Conservation (phyloP, 2,329 filamentous ascomycete species). For the Colletotrichum theobromicola region DNA sequence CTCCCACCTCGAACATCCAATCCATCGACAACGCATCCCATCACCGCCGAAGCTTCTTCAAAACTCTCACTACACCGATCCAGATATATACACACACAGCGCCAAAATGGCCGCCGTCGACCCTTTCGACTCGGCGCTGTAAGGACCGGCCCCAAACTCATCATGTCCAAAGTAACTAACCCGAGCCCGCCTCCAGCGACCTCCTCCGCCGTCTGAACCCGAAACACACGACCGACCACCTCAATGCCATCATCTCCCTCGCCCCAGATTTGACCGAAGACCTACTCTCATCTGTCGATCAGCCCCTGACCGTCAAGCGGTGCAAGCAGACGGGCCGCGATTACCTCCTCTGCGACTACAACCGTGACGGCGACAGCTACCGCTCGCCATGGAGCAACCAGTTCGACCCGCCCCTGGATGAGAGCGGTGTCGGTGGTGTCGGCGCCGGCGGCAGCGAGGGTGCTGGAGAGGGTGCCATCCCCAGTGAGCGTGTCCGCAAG, state of each 20-base stretch:
- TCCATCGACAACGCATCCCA: not conserved
- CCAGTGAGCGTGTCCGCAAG: slow-evolving; percentile 87
- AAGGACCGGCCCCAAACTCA: slow-evolving; percentile 36
- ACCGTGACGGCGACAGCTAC: slow-evolving; percentile 97
- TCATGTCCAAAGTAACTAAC: not conserved
- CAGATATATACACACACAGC: not conserved
- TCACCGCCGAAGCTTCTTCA: not conserved
- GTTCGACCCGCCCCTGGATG: slow-evolving; percentile 88
- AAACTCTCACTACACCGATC: not conserved
- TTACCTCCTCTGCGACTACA: slow-evolving; percentile 99
- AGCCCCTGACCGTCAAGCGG: slow-evolving; percentile 84
- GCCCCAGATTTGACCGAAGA: slow-evolving; percentile 95
- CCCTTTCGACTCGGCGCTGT: slow-evolving; percentile 80
- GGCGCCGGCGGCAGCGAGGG: slow-evolving; percentile 60
- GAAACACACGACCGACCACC: slow-evolving; percentile 86
- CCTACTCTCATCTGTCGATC: slow-evolving; percentile 95
- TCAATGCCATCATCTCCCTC: slow-evolving; percentile 86
- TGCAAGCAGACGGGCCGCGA: slow-evolving; percentile 91
- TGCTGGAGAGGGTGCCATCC: slow-evolving; percentile 80
- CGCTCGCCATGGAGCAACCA: slow-evolving; percentile 99
- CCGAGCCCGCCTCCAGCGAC: slow-evolving; percentile 67
- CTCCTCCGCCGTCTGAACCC: slow-evolving; percentile 97
- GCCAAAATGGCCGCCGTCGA: slow-evolving; percentile 59
- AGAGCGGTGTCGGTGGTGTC: slow-evolving; percentile 56
- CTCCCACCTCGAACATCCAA: not conserved